Evolutionary conservation across 495 filamentous ascomycete genomes (phyloP).

Genomic region (Penicillium manginii): DNA sequence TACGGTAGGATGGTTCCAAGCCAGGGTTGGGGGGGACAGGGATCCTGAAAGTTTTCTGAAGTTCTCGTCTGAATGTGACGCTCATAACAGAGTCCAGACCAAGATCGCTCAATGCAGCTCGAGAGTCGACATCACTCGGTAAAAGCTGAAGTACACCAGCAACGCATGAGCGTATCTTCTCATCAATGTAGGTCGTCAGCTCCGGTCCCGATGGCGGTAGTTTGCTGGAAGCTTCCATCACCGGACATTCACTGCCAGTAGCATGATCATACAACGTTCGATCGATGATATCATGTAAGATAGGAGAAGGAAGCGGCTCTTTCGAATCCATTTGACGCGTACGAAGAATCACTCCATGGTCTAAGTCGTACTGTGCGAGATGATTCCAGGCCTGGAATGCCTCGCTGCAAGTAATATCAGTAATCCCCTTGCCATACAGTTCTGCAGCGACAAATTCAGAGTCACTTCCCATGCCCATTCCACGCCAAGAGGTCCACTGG

Average conservation of each 20-base stretch:
- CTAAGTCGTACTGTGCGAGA: slow-evolving; percentile 34
- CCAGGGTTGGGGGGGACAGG: neutral
- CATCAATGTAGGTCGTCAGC: neutral
- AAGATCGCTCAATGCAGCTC: slow-evolving; percentile 38
- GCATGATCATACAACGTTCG: no score
- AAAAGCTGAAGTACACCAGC: slow-evolving; percentile 32
- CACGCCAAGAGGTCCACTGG: slow-evolving; percentile 51
- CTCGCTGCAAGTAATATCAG: slow-evolving; percentile 44
- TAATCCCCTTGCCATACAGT: slow-evolving; percentile 46
- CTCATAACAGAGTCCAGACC: slow-evolving; percentile 53
- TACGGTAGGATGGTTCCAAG: neutral
- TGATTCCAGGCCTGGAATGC: slow-evolving; percentile 49
- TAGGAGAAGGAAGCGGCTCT: no score
- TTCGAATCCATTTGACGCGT: no score
- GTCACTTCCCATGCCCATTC: slow-evolving; percentile 43
- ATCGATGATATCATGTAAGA: no score
- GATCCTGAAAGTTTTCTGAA: slow-evolving; percentile 24
- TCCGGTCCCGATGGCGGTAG: no score
- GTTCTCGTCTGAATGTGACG: slow-evolving; percentile 36
- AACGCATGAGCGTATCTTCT: slow-evolving; percentile 4
- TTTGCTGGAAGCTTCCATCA: no score
- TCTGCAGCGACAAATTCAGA: slow-evolving; percentile 47
- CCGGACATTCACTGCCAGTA: no score
- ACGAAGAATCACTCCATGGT: slow-evolving; percentile 26
- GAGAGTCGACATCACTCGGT: slow-evolving; percentile 39